These are phyloP conservation scores for Cyclotella atomus DNA, from an alignment of 108 stramenopile genomes.

Conservation along the genomic window DNA sequence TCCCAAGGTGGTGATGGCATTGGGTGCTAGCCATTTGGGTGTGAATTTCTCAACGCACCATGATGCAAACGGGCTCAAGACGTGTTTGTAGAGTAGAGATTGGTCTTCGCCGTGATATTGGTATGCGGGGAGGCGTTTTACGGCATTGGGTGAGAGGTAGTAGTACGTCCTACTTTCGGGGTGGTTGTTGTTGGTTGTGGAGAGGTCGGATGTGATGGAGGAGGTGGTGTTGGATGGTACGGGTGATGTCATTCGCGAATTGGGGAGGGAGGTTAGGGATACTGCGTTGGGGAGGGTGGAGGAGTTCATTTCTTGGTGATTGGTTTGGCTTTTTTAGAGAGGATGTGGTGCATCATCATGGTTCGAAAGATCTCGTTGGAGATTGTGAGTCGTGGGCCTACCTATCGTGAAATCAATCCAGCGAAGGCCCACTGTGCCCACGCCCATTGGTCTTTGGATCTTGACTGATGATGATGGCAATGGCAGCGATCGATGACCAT, in stretches of 20 bases:
- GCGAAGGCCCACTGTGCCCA: too few relatives aligned
- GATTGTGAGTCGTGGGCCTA: too few relatives aligned
- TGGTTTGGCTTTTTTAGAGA: too few relatives aligned
- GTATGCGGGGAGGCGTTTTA: slow-evolving; percentile 52
- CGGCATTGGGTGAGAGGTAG: slow-evolving; percentile 58
- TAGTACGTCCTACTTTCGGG: slow-evolving; percentile 28
- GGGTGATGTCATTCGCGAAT: not conserved
- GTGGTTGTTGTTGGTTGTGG: not conserved
- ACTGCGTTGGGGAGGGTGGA: not conserved
- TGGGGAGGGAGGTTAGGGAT: not conserved
- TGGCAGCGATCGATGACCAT: too few relatives aligned
- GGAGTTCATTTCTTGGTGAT: too few relatives aligned
- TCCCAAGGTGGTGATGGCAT: slow-evolving; percentile 88
- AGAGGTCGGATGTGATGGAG: not conserved
- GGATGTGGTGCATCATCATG: too few relatives aligned
- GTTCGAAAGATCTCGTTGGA: too few relatives aligned
- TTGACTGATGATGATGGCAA: too few relatives aligned
- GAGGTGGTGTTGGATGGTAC: not conserved
- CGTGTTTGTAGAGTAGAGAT: slow-evolving; percentile 77
- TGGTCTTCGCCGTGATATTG: slow-evolving; percentile 82
- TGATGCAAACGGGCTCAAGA: slow-evolving; percentile 88
- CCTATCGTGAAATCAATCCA: too few relatives aligned
- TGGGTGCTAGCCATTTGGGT: slow-evolving; percentile 88
- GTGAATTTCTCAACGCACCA: slow-evolving; percentile 69
- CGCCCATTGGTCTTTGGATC: too few relatives aligned